Conservation (phyloP, 805 yeast genomes). For the Clavispora asparagi region DNA sequence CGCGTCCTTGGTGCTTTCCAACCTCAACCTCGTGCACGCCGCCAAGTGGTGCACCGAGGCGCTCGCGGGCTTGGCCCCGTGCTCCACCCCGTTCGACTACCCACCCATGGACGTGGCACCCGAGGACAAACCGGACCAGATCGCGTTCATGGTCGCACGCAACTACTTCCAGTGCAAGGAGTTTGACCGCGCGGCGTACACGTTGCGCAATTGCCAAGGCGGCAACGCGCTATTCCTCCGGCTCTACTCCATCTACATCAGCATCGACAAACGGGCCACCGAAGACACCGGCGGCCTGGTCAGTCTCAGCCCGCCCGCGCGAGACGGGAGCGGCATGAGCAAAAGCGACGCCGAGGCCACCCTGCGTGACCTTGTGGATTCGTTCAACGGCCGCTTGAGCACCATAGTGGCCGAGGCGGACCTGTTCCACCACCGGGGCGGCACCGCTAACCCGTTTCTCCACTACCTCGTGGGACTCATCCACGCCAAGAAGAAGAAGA, state of each 20-base stretch:
- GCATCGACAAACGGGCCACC: conserved; percentile 72
- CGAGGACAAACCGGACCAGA: conserved; percentile 36
- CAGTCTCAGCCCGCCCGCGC: conserved; percentile 22
- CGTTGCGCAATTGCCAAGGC: conserved; percentile 47
- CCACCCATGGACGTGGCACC: conserved; percentile 10
- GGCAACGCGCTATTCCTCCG: conserved; percentile 55
- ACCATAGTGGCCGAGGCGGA: conserved; percentile 39
- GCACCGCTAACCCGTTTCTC: conserved; percentile 51
- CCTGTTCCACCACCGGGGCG: conserved; percentile 16
- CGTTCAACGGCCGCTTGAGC: conserved; percentile 26
- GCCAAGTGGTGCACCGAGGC: conserved; percentile 88
- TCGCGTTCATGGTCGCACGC: conserved; percentile 56
- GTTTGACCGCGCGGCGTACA: conserved; percentile 69
- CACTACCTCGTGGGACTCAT: conserved; percentile 70
- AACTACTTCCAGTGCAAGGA: conserved; percentile 79
- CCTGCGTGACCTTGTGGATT: conserved; percentile 13
- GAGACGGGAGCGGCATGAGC: background rate
- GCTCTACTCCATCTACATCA: conserved; percentile 63
- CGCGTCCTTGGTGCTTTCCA: conserved; percentile 38
- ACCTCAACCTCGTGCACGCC: conserved; percentile 59
- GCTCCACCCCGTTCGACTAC: conserved; percentile 11
- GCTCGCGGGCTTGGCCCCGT: conserved; percentile 47
- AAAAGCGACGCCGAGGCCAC: background rate
- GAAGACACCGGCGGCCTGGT: conserved; percentile 70
- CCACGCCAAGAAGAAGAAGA: conserved; percentile 56